Percentiles rank a stretch among this genome's conserved stretches.
Conservation (phyloP, 2,329 filamentous ascomycete species). For the Anthostomella pinea region DNA sequence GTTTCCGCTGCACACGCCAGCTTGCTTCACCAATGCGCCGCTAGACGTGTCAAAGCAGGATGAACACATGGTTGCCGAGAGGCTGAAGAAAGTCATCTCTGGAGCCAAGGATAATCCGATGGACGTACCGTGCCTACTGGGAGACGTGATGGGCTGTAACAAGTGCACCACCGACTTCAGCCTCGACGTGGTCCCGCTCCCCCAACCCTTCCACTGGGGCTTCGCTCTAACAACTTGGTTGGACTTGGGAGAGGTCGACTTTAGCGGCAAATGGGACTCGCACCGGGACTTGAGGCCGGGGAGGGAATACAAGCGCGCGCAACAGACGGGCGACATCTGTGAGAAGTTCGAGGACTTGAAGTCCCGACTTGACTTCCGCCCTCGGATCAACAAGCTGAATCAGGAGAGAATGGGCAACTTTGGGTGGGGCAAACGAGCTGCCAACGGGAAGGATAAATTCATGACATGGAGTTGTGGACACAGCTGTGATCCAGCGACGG, state of each 20-base stretch:
- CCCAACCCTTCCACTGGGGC: constrained; percentile 24
- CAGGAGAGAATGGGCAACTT: constrained; percentile 19
- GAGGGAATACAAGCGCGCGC: constrained; percentile 8
- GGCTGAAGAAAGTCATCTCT: constrained; percentile 12
- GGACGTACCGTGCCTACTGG: constrained; percentile 13
- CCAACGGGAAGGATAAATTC: constrained; percentile 12
- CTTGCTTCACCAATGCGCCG: constrained; percentile 14
- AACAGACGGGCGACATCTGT: constrained; percentile 15
- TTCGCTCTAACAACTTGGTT: constrained; percentile 24
- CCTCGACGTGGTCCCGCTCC: constrained; percentile 19
- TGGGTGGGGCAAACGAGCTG: constrained; percentile 15
- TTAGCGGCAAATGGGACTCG: constrained; percentile 23
- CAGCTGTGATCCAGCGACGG: constrained; percentile 19
- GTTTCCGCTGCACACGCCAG: constrained; percentile 3
- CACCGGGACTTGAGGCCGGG: constrained; percentile 17
- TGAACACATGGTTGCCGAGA: constrained; percentile 18
- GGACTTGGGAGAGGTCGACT: constrained; percentile 21
- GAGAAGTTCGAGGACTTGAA: constrained; percentile 17
- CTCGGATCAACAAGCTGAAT: constrained; percentile 13
- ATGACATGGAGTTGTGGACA: constrained; percentile 18
- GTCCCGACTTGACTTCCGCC: constrained; percentile 8
- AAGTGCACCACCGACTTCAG: constrained; percentile 23
- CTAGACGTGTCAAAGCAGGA: constrained; percentile 17
- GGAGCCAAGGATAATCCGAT: constrained; percentile 7
- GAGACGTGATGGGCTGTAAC: constrained; percentile 16